Evolutionary conservation across 352 stramenopile genomes (phyloP).

Genomic region (Globisporangium spiculum): DNA sequence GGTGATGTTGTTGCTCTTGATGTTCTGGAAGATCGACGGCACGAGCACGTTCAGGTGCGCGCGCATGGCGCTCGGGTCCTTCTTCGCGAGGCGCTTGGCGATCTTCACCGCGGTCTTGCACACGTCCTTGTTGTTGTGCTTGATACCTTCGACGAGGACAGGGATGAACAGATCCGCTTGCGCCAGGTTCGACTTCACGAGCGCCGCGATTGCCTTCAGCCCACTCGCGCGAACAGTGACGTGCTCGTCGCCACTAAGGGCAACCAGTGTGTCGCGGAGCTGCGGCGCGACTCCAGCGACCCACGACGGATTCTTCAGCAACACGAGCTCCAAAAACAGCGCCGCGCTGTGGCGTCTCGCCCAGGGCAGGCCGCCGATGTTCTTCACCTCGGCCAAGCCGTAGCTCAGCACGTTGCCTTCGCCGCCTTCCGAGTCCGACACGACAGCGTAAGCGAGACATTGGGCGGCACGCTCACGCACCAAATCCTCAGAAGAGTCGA

Average conservation of each 20-base stretch:
- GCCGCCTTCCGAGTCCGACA: conserved; percentile 36
- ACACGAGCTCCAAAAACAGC: conserved; percentile 50
- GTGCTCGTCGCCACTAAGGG: conserved; percentile 64
- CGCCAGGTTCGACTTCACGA: conserved; percentile 51
- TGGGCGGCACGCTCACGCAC: conserved; percentile 64
- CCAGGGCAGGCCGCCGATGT: conserved; percentile 40
- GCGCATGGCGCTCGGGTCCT: conserved; percentile 52
- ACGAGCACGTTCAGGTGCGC: conserved; percentile 60
- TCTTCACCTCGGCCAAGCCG: conserved; percentile 36
- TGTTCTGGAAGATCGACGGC: conserved; percentile 73
- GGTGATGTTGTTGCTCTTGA: conserved; percentile 88
- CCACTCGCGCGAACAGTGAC: conserved; percentile 52
- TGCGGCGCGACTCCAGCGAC: conserved; percentile 24
- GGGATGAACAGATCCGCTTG: conserved; percentile 43
- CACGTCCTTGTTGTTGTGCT: conserved; percentile 81
- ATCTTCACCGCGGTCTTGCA: conserved; percentile 67
- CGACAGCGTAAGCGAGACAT: conserved; percentile 61
- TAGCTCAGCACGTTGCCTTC: conserved; percentile 42
- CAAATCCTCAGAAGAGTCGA: conserved; percentile 62
- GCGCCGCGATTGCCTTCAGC: conserved; percentile 47
- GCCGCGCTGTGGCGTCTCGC: conserved; percentile 63
- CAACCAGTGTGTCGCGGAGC: conserved; percentile 32
- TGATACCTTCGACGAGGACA: conserved; percentile 59
- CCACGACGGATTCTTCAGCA: conserved; percentile 43
- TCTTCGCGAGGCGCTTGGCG: conserved; percentile 71